Conservation (phyloP, 805 yeast genomes). For the Tetrapisispora nanseiensis region DNA sequence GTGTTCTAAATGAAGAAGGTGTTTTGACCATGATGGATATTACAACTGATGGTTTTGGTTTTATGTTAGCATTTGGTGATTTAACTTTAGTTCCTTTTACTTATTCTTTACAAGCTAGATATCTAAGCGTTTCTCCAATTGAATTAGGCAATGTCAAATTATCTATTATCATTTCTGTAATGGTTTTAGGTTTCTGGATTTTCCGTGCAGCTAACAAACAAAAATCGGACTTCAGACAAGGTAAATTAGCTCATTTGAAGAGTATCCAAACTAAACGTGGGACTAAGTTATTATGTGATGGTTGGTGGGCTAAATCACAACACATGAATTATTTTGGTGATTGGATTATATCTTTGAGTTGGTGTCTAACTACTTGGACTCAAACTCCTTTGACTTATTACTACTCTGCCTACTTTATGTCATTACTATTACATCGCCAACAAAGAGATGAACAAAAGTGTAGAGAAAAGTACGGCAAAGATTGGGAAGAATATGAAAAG, state of each 20-base stretch:
- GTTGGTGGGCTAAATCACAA: constrained; percentile 94
- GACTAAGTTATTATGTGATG: constrained; percentile 71
- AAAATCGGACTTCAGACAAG: constrained; percentile 74
- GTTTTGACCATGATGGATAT: constrained; percentile 90
- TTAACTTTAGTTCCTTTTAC: constrained; percentile 87
- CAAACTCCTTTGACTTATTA: constrained; percentile 78
- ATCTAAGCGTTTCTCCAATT: constrained; percentile 54
- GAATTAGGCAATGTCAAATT: constrained; percentile 22
- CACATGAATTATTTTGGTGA: constrained; percentile 95
- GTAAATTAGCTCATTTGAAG: constrained; percentile 58
- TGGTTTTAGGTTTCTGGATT: constrained; percentile 60
- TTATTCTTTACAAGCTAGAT: constrained; percentile 79
- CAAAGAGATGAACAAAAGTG: constrained; percentile 88
- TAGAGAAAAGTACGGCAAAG: constrained; percentile 69
- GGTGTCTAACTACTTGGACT: constrained; percentile 88
- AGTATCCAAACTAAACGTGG: constrained; percentile 68
- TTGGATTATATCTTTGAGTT: constrained; percentile 82
- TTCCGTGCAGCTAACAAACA: constrained; percentile 80
- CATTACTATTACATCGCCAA: constrained; percentile 80
- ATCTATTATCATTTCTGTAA: constrained; percentile 37
- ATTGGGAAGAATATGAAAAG: constrained; percentile 76
- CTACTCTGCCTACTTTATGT: constrained; percentile 74
- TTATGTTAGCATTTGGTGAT: constrained; percentile 93
- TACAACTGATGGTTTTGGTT: constrained; percentile 94
- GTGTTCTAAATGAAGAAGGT: constrained; percentile 86